Evolutionary conservation across 176 grass and related monocot species (phyloP).

Genomic region (Hsuehochloa calcarea): DNA sequence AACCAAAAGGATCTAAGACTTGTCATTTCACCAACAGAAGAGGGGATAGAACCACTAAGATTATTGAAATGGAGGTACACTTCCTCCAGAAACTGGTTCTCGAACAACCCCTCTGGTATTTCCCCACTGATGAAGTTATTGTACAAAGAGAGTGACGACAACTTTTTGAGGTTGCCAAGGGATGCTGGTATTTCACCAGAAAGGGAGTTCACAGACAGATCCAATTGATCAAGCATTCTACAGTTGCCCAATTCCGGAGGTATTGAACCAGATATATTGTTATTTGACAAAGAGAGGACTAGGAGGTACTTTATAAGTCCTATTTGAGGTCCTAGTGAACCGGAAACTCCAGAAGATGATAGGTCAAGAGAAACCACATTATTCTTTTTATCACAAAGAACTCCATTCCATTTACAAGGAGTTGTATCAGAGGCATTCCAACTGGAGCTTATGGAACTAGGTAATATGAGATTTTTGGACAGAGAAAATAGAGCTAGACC

Average conservation of each 20-base stretch:
- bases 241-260: conserved; percentile 56
- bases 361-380: conserved; percentile 47
- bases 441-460: conserved; percentile 29
- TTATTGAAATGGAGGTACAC: conserved; percentile 57
- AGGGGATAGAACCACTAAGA: conserved; percentile 46
- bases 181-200: conserved; percentile 57
- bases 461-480: conserved; percentile 45
- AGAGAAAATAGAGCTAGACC: conserved; percentile 55
- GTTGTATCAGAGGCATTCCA: conserved; percentile 54
- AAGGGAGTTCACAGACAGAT: conserved; percentile 50
- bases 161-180: conserved; percentile 44
- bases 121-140: conserved; percentile 42
- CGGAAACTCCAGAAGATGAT: conserved; percentile 35
- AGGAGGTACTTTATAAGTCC: conserved; percentile 36
- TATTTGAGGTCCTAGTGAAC: conserved; percentile 54
- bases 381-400: conserved; percentile 39
- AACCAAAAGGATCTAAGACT: conserved; percentile 47
- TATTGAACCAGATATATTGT: conserved; percentile 52
- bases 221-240: conserved; percentile 39
- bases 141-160: conserved; percentile 37
- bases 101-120: conserved; percentile 51
- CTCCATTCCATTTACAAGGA: conserved; percentile 60
- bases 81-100: conserved; percentile 20
- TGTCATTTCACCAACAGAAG: conserved; percentile 24
- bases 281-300: conserved; percentile 14